Evolutionary conservation across 495 filamentous ascomycete species (phyloP).

Genomic region (Aspergillus saccharolyticus): DNA sequence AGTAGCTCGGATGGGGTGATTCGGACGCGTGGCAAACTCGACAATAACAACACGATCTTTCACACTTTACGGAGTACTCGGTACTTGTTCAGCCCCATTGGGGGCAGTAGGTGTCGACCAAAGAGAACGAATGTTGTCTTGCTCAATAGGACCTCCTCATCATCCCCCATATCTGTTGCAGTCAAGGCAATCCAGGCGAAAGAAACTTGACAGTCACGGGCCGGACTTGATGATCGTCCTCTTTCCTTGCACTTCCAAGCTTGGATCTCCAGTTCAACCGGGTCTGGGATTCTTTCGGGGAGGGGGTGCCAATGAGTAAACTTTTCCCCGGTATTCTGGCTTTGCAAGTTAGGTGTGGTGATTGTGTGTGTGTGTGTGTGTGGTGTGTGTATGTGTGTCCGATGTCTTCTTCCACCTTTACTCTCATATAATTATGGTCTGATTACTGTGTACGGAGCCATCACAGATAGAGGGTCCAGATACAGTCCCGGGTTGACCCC

Average conservation of each 20-base stretch:
- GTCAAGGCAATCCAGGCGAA: not conserved
- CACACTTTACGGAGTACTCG: too few relatives aligned
- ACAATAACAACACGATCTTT: not conserved
- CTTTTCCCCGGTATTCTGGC: not conserved
- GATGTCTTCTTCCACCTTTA: not conserved
- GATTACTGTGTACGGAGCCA: too few relatives aligned
- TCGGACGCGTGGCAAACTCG: not conserved
- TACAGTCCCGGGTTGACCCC: too few relatives aligned
- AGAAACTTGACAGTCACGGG: not conserved
- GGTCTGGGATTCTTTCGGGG: not conserved
- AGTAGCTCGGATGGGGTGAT: not conserved
- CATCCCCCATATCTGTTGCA: not conserved
- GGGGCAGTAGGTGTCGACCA: not conserved
- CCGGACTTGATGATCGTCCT: not conserved
- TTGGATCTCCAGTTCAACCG: not conserved
- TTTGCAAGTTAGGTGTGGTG: too few relatives aligned
- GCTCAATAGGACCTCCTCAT: too few relatives aligned
- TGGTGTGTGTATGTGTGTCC: too few relatives aligned
- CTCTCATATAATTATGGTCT: too few relatives aligned
- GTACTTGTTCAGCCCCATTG: not conserved
- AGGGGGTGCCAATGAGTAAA: not conserved
- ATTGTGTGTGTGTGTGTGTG: too few relatives aligned
- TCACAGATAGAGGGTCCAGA: too few relatives aligned
- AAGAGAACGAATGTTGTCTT: too few relatives aligned
- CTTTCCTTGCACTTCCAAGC: constrained; percentile 3